A percentile compares a stretch with the other conserved stretches of the same genome.
These are phyloP conservation scores for Parachaetomium inaequale DNA, from an alignment of 495 filamentous ascomycete species.

Conservation along the genomic window DNA sequence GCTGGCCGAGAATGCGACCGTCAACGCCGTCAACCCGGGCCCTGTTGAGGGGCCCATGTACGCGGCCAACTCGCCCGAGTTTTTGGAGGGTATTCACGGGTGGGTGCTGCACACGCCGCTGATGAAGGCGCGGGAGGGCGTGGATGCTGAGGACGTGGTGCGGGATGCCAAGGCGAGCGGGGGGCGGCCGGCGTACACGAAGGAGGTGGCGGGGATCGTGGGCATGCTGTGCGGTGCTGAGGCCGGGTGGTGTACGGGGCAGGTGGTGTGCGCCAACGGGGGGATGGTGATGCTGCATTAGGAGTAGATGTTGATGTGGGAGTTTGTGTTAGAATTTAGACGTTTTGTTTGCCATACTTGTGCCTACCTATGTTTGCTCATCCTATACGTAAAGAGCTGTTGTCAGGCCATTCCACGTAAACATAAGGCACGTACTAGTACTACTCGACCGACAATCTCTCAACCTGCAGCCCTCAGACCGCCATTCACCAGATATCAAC, in stretches of 20 bases:
- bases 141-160: constrained; percentile 60
- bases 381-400: too few species aligned
- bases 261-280: constrained; percentile 83
- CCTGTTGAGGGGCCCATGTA: constrained; percentile 78
- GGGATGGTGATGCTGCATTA: constrained; percentile 70
- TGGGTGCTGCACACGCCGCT: constrained; percentile 69
- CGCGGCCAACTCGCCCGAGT: constrained; percentile 38
- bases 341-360: too few species aligned
- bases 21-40: constrained; percentile 86
- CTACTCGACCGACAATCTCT: too few species aligned
- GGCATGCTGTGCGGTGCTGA: constrained; percentile 78
- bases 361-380: too few species aligned
- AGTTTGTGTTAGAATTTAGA: neutral
- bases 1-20: constrained; percentile 70
- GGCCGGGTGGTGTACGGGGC: constrained; percentile 75
- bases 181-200: constrained; percentile 66
- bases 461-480: too few species aligned
- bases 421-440: too few species aligned
- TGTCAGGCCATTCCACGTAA: too few species aligned
- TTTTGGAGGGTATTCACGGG: constrained; percentile 40
- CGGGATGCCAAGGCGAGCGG: constrained; percentile 55
- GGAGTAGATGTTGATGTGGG: constrained; percentile 6
- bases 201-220: constrained; percentile 80
- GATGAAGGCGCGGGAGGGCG: constrained; percentile 47
- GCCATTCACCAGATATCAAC: too few species aligned